Percentiles rank a stretch among this genome's conserved stretches.
Conservation (phyloP, 768 basidiomycete genomes). For the Cytidiella melzeri region DNA sequence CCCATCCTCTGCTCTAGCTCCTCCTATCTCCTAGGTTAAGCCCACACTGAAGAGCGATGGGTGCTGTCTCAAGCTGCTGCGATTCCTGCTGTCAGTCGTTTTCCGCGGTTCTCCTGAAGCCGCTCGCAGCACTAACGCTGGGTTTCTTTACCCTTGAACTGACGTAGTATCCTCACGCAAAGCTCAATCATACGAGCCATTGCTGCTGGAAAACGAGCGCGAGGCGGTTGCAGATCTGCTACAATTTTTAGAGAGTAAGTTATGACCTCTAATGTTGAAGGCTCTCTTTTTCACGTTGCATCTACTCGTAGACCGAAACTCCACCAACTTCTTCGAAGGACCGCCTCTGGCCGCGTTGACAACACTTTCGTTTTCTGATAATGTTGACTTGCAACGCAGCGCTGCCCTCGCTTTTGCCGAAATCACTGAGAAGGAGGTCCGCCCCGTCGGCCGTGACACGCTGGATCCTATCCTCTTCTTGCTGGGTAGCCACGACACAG, state of each 20-base stretch:
- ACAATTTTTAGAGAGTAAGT: slow-evolving; percentile 94
- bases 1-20: slow-evolving; percentile 8
- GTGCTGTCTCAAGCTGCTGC: slow-evolving; percentile 75
- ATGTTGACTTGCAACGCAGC: slow-evolving; percentile 96
- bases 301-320: slow-evolving; percentile 74
- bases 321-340: slow-evolving; percentile 97
- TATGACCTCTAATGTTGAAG: slow-evolving; percentile 1
- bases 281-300: slow-evolving; percentile 1
- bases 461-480: slow-evolving; percentile 97
- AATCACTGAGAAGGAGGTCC: slow-evolving; percentile 99
- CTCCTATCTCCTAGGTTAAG: slow-evolving; percentile 2
- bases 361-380: slow-evolving; percentile 97
- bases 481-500: slow-evolving; percentile 94
- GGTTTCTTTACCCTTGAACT: slow-evolving; percentile 17
- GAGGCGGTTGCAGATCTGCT: slow-evolving; percentile 97
- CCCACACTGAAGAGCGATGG: slow-evolving; percentile 40
- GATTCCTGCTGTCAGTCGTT: slow-evolving; percentile 67
- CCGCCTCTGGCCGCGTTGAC: slow-evolving; percentile 89
- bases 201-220: slow-evolving; percentile 87
- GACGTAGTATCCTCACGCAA: slow-evolving; percentile 72
- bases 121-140: slow-evolving; percentile 10
- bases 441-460: slow-evolving; percentile 93
- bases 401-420: slow-evolving; percentile 98
- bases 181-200: slow-evolving; percentile 82
- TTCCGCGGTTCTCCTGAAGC: slow-evolving; percentile 3